These are phyloP conservation scores for Entomortierella chlamydospora DNA, from an alignment of 192 early-diverging fungal genomes.

Conservation along the genomic window DNA sequence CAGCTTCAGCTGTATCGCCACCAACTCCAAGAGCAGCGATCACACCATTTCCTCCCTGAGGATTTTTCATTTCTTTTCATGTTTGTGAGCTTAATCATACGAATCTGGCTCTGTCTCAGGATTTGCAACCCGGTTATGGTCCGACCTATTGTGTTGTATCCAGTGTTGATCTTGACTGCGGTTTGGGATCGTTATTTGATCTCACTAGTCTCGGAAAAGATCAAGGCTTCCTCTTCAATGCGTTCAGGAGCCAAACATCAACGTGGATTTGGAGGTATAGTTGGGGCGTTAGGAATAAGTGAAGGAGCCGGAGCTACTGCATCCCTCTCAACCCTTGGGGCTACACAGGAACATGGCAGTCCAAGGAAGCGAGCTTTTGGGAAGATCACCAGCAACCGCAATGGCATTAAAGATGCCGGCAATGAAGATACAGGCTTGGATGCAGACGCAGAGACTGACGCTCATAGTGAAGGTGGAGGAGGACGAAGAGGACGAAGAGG, in stretches of 20 bases:
- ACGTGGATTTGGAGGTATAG: neutral
- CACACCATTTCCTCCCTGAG: neutral
- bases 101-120: constrained; percentile 30
- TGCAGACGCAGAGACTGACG: neutral
- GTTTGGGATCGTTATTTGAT: constrained; percentile 44
- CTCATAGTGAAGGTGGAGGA: neutral
- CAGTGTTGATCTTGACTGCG: constrained; percentile 22
- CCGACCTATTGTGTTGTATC: constrained; percentile 36
- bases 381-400: neutral
- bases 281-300: neutral
- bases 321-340: neutral
- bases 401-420: neutral
- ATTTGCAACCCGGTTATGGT: constrained; percentile 41
- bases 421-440: neutral
- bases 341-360: neutral
- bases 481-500: too few species aligned
- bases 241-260: neutral
- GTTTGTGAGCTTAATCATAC: constrained; percentile 12
- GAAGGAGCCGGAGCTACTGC: neutral
- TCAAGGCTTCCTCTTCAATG: neutral
- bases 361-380: neutral
- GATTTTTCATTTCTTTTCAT: constrained; percentile 28
- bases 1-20: neutral
- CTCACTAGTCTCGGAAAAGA: constrained; percentile 10
- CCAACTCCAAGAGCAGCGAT: neutral